Percentiles rank a stretch among this genome's conserved stretches.
Evolutionary conservation across 176 grass and related monocot genomes (phyloP).

Genomic region (Secale cereale): DNA sequence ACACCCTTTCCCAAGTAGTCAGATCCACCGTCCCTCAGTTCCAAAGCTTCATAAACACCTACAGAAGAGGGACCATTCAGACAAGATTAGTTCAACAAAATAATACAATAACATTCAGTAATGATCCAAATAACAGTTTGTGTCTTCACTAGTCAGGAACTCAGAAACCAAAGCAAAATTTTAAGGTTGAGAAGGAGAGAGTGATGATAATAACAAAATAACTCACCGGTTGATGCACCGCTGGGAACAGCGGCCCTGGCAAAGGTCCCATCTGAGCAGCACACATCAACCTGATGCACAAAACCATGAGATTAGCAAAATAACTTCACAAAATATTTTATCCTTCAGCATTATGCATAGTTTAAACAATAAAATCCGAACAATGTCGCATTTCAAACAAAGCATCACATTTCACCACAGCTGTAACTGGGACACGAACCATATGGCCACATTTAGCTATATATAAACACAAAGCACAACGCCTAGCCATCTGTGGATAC

Average conservation of each 20-base stretch:
- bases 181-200: neutral
- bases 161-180: neutral
- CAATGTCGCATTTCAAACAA: neutral
- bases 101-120: neutral
- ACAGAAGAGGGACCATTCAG: neutral
- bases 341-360: neutral
- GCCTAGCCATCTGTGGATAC: neutral
- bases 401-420: too few species aligned
- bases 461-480: neutral
- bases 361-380: neutral
- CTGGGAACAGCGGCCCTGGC: slow-evolving; percentile 86
- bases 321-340: neutral
- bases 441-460: neutral
- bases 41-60: slow-evolving; percentile 93
- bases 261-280: slow-evolving; percentile 61
- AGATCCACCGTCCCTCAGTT: slow-evolving; percentile 84
- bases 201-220: neutral
- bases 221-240: slow-evolving; percentile 84
- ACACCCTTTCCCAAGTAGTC: slow-evolving; percentile 93
- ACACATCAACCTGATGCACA: slow-evolving; percentile 60
- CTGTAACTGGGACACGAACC: neutral
- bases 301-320: neutral
- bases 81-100: neutral
- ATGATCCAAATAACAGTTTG: neutral
- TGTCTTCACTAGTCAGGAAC: neutral